A percentile compares a stretch with the other conserved stretches of the same genome.
Evolutionary conservation across 2,329 filamentous ascomycete genomes (phyloP).

Genomic region (Hypoxylon sp.): DNA sequence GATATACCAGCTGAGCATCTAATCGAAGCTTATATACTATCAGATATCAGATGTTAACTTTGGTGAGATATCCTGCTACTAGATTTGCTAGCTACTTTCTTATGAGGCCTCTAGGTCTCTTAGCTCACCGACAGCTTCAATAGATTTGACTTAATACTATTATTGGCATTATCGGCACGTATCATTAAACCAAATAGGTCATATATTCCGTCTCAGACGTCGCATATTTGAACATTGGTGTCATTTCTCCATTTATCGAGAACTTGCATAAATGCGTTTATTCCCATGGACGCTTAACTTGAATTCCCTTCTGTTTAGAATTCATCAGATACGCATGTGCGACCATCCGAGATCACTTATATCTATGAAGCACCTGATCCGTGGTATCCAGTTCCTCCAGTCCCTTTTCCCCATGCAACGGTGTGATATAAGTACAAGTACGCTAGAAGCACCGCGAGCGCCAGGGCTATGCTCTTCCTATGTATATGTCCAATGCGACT

Average conservation of each 20-base stretch:
- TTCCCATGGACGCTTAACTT: neutral
- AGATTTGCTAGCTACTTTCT: too few relatives aligned
- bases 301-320: slow-evolving; percentile 4
- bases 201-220: neutral
- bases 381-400: slow-evolving; percentile 41
- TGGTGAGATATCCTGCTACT: neutral
- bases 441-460: slow-evolving; percentile 43
- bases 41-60: neutral
- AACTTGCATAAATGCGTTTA: slow-evolving; percentile 4
- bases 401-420: slow-evolving; percentile 32
- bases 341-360: slow-evolving; percentile 22
- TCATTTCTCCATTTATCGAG: slow-evolving; percentile 1
- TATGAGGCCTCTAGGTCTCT: neutral
- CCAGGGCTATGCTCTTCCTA: slow-evolving; percentile 41
- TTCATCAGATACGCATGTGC: slow-evolving; percentile 16
- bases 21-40: slow-evolving; percentile 20
- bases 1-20: slow-evolving; percentile 19
- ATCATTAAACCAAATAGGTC: neutral
- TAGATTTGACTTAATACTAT: too few relatives aligned
- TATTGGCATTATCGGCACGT: too few relatives aligned
- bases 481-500: slow-evolving; percentile 33
- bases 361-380: slow-evolving; percentile 35
- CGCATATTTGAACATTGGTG: slow-evolving; percentile 5
- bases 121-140: neutral
- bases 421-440: slow-evolving; percentile 43